phyloP scores from a whole-genome alignment of 139 green algal genomes.

The Chlorella sp. region DNA sequence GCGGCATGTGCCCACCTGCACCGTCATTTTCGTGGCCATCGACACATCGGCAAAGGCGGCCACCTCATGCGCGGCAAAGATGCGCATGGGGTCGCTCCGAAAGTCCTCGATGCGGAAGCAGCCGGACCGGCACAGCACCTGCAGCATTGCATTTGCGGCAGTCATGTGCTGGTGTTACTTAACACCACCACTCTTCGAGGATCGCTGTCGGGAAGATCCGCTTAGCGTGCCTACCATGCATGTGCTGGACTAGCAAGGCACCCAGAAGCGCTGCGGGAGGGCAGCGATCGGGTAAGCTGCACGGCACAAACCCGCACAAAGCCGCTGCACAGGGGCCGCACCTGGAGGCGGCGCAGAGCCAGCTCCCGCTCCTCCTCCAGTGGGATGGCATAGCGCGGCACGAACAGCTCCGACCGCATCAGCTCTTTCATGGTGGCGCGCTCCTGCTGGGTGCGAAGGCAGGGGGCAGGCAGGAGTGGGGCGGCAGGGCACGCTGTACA shows the following conservation, averaged over 20 bases:
- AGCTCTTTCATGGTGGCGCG: neutral
- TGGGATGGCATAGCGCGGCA: slow-evolving; percentile 72
- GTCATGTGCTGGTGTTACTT: too few relatives aligned
- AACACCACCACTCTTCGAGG: too few relatives aligned
- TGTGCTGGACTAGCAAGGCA: too few relatives aligned
- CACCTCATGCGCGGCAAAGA: slow-evolving; percentile 93
- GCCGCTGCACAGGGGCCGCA: too few relatives aligned
- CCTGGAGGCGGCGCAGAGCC: slow-evolving; percentile 76
- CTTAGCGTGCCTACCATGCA: too few relatives aligned
- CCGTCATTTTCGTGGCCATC: slow-evolving; percentile 92
- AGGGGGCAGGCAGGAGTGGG: too few relatives aligned
- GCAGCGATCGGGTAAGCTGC: too few relatives aligned
- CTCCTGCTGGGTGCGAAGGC: neutral
- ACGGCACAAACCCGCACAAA: too few relatives aligned
- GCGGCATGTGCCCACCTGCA: slow-evolving; percentile 35
- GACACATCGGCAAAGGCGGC: slow-evolving; percentile 76
- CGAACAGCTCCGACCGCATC: neutral
- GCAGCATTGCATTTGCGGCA: too few relatives aligned
- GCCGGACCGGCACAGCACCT: slow-evolving; percentile 75
- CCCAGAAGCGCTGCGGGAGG: too few relatives aligned
- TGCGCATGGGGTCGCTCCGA: slow-evolving; percentile 74
- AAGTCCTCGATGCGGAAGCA: slow-evolving; percentile 86
- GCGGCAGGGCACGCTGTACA: too few relatives aligned
- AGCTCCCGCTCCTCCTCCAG: slow-evolving; percentile 88
- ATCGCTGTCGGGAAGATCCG: too few relatives aligned